These are phyloP conservation scores for Poronia punctata DNA, from an alignment of 495 filamentous ascomycete genomes.

Conservation along the genomic window DNA sequence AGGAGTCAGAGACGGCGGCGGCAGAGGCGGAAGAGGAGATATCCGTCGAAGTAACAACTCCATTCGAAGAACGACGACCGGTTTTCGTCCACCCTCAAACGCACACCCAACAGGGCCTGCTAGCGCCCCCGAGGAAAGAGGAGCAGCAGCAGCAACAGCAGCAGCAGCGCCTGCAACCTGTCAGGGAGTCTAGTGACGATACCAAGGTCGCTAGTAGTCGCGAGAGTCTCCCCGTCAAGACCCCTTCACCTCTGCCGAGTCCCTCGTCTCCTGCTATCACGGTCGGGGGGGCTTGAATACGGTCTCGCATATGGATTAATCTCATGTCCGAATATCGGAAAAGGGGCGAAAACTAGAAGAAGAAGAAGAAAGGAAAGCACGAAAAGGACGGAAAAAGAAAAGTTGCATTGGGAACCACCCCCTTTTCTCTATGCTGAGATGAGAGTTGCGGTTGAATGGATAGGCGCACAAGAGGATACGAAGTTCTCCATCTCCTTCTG, in stretches of 20 bases:
- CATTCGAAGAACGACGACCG: too few species aligned
- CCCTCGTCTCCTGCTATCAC: background rate
- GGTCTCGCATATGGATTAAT: background rate
- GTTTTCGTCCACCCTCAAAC: slow-evolving; percentile 7
- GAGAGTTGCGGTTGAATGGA: too few species aligned
- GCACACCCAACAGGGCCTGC: slow-evolving; percentile 8
- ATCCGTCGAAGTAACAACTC: background rate
- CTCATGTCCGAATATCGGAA: too few species aligned
- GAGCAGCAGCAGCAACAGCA: slow-evolving; percentile 7
- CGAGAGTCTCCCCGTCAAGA: slow-evolving; percentile 6
- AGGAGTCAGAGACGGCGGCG: slow-evolving; percentile 15
- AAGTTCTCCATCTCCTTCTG: too few species aligned
- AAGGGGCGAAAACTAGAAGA: background rate
- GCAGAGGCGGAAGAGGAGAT: slow-evolving; percentile 18
- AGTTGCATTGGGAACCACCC: too few species aligned
- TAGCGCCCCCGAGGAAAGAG: slow-evolving; percentile 9
- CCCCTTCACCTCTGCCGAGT: slow-evolving; percentile 9
- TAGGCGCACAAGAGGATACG: too few species aligned
- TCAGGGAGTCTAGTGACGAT: slow-evolving; percentile 17
- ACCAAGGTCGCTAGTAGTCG: slow-evolving; percentile 18
- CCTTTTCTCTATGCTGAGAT: too few species aligned
- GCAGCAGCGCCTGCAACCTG: slow-evolving; percentile 3
- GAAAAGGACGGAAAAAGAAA: background rate
- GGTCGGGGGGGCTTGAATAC: background rate
- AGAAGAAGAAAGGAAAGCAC: background rate